phyloP scores from a whole-genome alignment of 2,329 filamentous ascomycete genomes.

The Exophiala alcalophila region DNA sequence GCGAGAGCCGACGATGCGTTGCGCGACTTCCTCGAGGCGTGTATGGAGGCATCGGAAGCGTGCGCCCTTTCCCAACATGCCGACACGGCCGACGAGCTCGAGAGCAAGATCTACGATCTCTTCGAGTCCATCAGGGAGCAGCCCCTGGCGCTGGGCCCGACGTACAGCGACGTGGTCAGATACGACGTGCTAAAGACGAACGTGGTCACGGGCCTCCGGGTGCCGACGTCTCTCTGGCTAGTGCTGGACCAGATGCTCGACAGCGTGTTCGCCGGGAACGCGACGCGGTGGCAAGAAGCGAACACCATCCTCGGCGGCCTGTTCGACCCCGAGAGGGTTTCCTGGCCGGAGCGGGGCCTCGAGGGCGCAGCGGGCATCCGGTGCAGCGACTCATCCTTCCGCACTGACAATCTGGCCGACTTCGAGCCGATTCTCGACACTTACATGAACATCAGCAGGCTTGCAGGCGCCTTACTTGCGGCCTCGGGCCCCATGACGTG shows the following conservation, averaged over 20 bases:
- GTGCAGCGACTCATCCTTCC: constrained; percentile 16
- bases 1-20: constrained; percentile 4
- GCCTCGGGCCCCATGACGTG: neutral
- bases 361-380: no score
- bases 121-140: constrained; percentile 9
- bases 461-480: no score
- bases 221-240: constrained; percentile 6
- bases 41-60: constrained; percentile 1
- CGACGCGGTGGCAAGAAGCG: neutral
- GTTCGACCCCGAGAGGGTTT: neutral
- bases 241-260: constrained; percentile 5
- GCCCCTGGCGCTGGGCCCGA: constrained; percentile 7
- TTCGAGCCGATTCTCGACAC: constrained; percentile 9
- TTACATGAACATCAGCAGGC: neutral
- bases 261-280: constrained; percentile 1
- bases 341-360: no score
- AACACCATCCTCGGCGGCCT: neutral
- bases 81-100: neutral
- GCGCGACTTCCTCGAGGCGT: constrained; percentile 8
- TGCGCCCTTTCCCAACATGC: constrained; percentile 5
- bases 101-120: constrained; percentile 11
- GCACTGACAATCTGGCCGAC: constrained; percentile 3
- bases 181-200: constrained; percentile 1
- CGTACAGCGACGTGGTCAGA: constrained; percentile 1
- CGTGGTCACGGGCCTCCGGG: constrained; percentile 2